Base-by-base conservation (phyloP, 257 asterid species). In the Solanum neorickii region DNA sequence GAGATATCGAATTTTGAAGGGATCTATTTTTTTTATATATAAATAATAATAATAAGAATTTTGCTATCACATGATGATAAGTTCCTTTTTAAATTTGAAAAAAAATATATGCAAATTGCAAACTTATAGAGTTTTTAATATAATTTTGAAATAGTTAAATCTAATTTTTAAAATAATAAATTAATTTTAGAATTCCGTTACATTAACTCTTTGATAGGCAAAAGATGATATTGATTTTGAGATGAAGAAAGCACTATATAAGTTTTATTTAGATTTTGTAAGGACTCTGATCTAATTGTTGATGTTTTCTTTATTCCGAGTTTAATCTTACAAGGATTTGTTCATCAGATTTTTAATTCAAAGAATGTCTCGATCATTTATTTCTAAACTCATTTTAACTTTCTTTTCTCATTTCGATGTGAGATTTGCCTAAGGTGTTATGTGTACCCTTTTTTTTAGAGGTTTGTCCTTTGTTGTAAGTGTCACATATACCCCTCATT, bases 331-430 rank as follows among this genome's bases (percentile, higher is more conserved):
- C 31, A 65, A 11, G 72, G 27, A 65, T 65, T 23, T 65, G 15
- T 11, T 7, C 4, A 10, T 62, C 11, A 20, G 70, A 12, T 9
- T 65, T 23, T 65, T 65, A 65, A 65, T 9, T 16, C 33, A 65
- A 65, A n/a, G 29, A 1, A 11, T 8, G 2, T n/a, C 9, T 13
- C 33, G 1, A 11, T 11, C 0, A 0, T 66, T 66, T 6, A 2
- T 66, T 25, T 12, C 16, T 66, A 12, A 66, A 25, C 20, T 25
- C 31, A 25, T 6, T 27, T 6, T 12, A 25, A 6, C 9, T 25
- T 66, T 66, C 1, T n/a, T 65, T 10, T 25, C 27, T 56, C 68
- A 59, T 59, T 59, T 21, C 3, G 12, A 21, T 9, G 13, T 62
- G 70, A 23, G 29, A 62, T 62, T 62, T 11, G 3, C 29, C 27